These are phyloP conservation scores for Chlamydomonas sphaeroides DNA, from an alignment of 139 green algal species.

Conservation along the genomic window DNA sequence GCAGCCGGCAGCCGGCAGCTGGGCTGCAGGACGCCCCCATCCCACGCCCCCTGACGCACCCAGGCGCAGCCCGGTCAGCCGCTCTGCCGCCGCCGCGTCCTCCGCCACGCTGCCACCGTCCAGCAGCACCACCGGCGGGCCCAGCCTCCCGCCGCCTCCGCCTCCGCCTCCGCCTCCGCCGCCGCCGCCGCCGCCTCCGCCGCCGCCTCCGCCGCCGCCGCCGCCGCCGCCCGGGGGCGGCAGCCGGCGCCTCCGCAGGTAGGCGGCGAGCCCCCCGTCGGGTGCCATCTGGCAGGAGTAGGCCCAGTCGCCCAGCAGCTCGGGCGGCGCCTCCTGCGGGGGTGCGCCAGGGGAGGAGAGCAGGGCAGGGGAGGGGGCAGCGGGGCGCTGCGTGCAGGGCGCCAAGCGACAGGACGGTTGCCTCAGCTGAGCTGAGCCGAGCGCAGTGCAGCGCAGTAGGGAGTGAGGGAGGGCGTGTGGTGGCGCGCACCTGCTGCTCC, in stretches of 20 bases:
- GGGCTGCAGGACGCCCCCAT: neutral
- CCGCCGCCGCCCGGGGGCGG: neutral
- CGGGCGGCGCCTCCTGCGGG: constrained; percentile 12
- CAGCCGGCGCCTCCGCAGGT: neutral
- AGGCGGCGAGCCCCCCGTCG: constrained; percentile 25
- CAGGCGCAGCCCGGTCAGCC: neutral
- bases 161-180: neutral
- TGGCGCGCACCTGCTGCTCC: neutral
- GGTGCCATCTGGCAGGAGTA: constrained; percentile 25
- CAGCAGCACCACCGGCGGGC: constrained; percentile 21
- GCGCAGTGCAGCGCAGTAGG: neutral
- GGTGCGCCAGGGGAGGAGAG: too few species aligned
- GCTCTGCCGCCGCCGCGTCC: neutral
- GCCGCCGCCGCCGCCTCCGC: neutral
- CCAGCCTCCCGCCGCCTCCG: neutral
- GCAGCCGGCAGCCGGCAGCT: neutral
- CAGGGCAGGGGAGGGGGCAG: too few species aligned
- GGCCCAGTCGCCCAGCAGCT: constrained; percentile 21
- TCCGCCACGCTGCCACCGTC: neutral
- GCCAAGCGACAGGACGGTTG: neutral
- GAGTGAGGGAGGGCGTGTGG: neutral
- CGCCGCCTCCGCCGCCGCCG: neutral
- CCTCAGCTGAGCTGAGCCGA: neutral
- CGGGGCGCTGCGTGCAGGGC: neutral
- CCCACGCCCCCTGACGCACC: neutral